Evolutionary conservation across 176 grass and related monocot genomes (phyloP).

Genomic region (Poa annua): DNA sequence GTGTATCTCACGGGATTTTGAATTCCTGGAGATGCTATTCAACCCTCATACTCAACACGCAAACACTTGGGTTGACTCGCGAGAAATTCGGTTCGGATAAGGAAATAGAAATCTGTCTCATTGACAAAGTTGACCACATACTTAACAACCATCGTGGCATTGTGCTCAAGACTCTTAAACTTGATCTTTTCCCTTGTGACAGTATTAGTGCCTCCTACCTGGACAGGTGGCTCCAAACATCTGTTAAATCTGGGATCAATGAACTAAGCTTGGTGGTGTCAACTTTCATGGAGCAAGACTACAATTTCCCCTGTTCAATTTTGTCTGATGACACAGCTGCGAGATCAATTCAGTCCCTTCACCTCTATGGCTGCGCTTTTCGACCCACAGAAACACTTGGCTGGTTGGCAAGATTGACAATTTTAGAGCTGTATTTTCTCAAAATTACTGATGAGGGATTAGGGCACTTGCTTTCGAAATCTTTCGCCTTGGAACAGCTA

Average conservation of each 20-base stretch:
- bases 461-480: not conserved
- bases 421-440: not conserved
- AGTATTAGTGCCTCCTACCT: not conserved
- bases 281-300: not conserved
- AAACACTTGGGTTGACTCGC: not conserved
- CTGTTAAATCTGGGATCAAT: conserved; percentile 3
- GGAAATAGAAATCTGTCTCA: too few species aligned
- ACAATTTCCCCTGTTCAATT: not conserved
- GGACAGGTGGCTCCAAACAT: not conserved
- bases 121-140: too few species aligned
- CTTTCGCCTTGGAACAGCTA: not conserved
- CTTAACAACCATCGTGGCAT: too few species aligned
- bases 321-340: not conserved
- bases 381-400: not conserved
- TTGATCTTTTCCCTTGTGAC: not conserved
- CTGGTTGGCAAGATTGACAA: not conserved
- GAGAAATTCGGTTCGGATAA: too few species aligned
- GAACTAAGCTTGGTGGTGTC: not conserved
- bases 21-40: not conserved
- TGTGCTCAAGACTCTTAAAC: too few species aligned
- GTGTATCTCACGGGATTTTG: not conserved
- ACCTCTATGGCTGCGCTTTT: not conserved
- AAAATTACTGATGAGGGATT: not conserved
- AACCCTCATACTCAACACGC: not conserved
- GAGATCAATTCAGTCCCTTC: not conserved